Evolutionary conservation across 2,329 filamentous ascomycete genomes (phyloP), one percentile per base, ranked within the genome.

Genomic region (Diaporthe capsici): DNA sequence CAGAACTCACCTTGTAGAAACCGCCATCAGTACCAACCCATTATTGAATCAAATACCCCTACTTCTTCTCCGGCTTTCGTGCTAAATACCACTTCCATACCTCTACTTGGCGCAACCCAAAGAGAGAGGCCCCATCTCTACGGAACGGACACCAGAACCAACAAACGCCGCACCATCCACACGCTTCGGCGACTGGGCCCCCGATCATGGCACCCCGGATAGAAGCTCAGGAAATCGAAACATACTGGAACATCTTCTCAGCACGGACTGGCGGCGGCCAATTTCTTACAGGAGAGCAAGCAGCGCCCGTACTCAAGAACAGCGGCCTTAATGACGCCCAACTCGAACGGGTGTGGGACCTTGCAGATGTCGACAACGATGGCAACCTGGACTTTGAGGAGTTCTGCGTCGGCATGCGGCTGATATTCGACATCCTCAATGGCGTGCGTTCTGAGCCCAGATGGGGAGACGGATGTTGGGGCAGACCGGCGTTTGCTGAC

Each of bases 321-420:
- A 91, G 90, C 79, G 90, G 90, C 17, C 84, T 92, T 77, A 88
- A 89, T 74, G 90, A 92, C 81, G 89, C 90, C 82, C 96, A 99
- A 86, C 92, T 99, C n/a, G 97, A 98, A 87, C 91, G 93, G 80
- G 95, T 99, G 78, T 99, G 97, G 97, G 97, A 99, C 82, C 90
- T 99, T 78, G 95, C 97, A 75, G 97, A 99, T 84, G 95, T 99
- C 77, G 97, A 99, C 85, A 96, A 96, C 80, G 97, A 99, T 87
- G 97, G 97, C 78, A 97, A 97, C 85, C 89, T 99, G 73, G 97
- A 99, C 86, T 99, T 99, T 87, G 97, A 99, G 87, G 97, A 99
- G 88, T 99, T 99, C 84, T 99, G 97, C 85, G 97, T 99, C 75
- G 97, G 96, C 53, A 99, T 99, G 97, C 92, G 97, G 82, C 88